Percentiles rank a stretch among this genome's conserved stretches.
Conservation (phyloP, 495 filamentous ascomycete species). For the Geoglossum glabrum region DNA sequence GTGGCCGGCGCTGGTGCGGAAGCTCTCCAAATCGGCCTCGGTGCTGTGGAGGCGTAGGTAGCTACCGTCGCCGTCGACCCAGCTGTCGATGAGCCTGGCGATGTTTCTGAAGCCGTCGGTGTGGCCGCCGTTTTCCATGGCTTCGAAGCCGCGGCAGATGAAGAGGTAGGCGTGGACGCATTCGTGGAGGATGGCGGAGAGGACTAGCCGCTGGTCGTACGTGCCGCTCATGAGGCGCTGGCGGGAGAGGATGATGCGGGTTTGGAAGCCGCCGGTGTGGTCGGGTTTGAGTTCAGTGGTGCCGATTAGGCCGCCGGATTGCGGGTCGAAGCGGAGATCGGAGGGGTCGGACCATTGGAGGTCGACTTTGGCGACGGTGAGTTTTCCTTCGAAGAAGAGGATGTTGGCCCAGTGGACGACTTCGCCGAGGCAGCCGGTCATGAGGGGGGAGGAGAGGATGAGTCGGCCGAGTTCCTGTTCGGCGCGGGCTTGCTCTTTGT, state of each 20-base stretch:
- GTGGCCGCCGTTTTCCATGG: conserved; percentile 28
- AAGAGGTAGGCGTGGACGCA: conserved; percentile 37
- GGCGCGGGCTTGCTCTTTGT: neutral
- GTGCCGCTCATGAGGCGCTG: conserved; percentile 25
- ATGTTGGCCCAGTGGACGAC: conserved; percentile 4
- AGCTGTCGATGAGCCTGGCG: conserved; percentile 29
- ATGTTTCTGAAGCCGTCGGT: conserved; percentile 30
- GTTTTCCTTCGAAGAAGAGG: conserved; percentile 5
- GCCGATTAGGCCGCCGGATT: conserved; percentile 26
- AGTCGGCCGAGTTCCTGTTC: neutral
- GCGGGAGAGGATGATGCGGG: conserved; percentile 31
- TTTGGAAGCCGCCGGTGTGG: conserved; percentile 26
- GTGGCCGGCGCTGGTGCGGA: conserved; percentile 11
- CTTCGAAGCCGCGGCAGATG: conserved; percentile 30
- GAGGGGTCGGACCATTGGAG: neutral
- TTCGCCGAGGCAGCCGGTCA: neutral
- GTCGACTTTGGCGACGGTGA: neutral
- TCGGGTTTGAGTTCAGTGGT: conserved; percentile 30
- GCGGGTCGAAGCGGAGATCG: neutral
- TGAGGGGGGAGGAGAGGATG: neutral
- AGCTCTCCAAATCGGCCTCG: conserved; percentile 30
- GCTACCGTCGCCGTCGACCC: conserved; percentile 22
- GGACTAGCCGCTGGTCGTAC: conserved; percentile 31
- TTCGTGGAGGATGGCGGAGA: conserved; percentile 37
- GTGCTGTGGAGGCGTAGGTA: conserved; percentile 28